Evolutionary conservation across 2,329 filamentous ascomycete species (phyloP).

Genomic region (Microdochium trichocladiopsis): DNA sequence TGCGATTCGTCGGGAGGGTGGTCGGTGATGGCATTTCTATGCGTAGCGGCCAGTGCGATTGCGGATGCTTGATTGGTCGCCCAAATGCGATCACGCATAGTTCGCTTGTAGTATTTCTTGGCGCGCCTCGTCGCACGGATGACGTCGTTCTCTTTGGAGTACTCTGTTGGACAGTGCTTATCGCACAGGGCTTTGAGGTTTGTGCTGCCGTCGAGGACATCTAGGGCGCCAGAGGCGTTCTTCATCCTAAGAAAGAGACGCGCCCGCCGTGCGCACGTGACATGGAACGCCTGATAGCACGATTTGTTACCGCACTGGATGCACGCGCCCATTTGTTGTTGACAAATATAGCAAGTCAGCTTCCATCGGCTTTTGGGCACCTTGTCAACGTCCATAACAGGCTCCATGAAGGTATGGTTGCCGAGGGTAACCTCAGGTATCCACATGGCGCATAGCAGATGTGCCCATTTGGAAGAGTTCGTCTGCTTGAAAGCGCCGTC

Average conservation of each 20-base stretch:
- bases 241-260: constrained; percentile 95
- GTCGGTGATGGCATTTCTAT: constrained; percentile 55
- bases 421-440: constrained; percentile 94
- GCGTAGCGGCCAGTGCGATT: constrained; percentile 68
- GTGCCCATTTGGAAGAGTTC: constrained; percentile 92
- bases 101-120: constrained; percentile 81
- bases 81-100: constrained; percentile 87
- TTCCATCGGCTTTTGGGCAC: constrained; percentile 94
- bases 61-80: constrained; percentile 83
- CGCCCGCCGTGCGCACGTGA: constrained; percentile 86
- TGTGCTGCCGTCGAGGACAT: constrained; percentile 70
- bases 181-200: constrained; percentile 93
- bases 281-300: constrained; percentile 95
- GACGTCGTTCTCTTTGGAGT: constrained; percentile 79
- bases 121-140: constrained; percentile 74
- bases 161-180: constrained; percentile 86
- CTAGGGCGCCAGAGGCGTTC: constrained; percentile 71
- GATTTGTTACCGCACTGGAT: constrained; percentile 98
- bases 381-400: constrained; percentile 95
- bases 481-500: constrained; percentile 99
- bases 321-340: constrained; percentile 95
- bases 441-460: constrained; percentile 96
- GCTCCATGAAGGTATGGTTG: constrained; percentile 97
- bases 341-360: constrained; percentile 90
- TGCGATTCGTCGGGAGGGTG: constrained; percentile 76